phyloP scores from a whole-genome alignment of 108 stramenopile genomes.

The Cyclostephanos invisitatus region DNA sequence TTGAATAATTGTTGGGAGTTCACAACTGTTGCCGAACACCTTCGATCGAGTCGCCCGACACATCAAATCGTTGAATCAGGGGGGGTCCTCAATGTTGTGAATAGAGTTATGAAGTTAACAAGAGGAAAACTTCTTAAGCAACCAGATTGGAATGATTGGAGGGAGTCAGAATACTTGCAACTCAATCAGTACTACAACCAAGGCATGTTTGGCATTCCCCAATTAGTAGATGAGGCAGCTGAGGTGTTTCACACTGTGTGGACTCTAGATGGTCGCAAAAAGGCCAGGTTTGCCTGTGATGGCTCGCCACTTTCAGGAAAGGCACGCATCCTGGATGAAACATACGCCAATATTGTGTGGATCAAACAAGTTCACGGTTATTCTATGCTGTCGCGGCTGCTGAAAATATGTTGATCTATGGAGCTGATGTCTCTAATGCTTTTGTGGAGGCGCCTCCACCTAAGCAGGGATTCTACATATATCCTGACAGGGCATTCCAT shows the following conservation, averaged over 20 bases:
- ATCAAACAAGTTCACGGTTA: not conserved
- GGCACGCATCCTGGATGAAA: not conserved
- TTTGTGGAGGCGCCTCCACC: not conserved
- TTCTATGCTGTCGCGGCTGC: constrained; percentile 1
- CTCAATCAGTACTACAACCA: not conserved
- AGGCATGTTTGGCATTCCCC: constrained; percentile 1
- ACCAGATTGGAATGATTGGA: not conserved
- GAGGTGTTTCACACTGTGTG: constrained; percentile 4
- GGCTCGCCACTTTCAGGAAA: constrained; percentile 7
- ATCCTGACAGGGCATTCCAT: not conserved
- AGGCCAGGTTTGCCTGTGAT: constrained; percentile 13
- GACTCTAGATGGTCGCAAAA: constrained; percentile 5
- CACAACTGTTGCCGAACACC: too few species aligned
- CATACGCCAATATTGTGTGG: not conserved
- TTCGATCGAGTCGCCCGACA: too few species aligned
- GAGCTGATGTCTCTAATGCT: constrained; percentile 3
- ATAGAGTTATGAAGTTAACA: too few species aligned
- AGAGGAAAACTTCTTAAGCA: too few species aligned
- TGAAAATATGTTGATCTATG: constrained; percentile 1
- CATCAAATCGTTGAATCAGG: too few species aligned
- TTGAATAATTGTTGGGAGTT: too few species aligned
- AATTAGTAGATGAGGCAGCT: not conserved
- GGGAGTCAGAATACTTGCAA: not conserved
- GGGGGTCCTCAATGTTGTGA: too few species aligned
- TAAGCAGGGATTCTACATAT: not conserved